These are phyloP conservation scores for Backusella tarrabulga DNA, from an alignment of 192 early-diverging fungal species.

Conservation along the genomic window DNA sequence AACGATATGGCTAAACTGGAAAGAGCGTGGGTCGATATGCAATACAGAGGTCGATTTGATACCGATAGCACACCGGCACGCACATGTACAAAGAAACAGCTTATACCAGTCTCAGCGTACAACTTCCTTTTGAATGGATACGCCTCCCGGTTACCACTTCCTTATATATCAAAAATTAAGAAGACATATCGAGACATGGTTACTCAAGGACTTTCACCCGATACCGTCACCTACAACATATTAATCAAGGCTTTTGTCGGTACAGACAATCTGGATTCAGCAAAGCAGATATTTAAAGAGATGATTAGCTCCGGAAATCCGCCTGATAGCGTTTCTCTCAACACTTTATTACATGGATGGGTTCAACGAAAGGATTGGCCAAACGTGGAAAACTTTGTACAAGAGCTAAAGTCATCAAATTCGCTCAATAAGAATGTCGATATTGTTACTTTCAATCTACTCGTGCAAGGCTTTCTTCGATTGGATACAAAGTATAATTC, in stretches of 20 bases:
- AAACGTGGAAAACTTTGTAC: conserved; percentile 10
- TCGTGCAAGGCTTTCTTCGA: conserved; percentile 18
- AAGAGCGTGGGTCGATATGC: conserved; percentile 16
- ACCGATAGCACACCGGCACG: background rate
- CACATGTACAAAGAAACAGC: background rate
- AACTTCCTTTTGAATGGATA: conserved; percentile 26
- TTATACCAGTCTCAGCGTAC: background rate
- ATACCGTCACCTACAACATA: conserved; percentile 23
- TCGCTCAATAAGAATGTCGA: background rate
- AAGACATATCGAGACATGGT: conserved; percentile 6
- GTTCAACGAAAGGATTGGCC: conserved; percentile 17
- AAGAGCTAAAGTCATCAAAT: conserved; percentile 1
- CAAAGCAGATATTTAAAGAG: conserved; percentile 14
- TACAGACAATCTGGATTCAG: conserved; percentile 3
- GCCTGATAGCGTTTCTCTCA: conserved; percentile 17
- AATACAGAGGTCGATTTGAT: conserved; percentile 12
- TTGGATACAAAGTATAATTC: background rate
- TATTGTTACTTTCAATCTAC: conserved; percentile 20
- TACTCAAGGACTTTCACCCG: background rate
- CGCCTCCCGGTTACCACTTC: conserved; percentile 12
- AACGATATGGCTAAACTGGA: conserved; percentile 10
- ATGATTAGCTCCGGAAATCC: conserved; percentile 10
- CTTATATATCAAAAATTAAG: background rate
- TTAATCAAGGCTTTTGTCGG: conserved; percentile 27
- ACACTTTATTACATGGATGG: conserved; percentile 20